These are phyloP conservation scores for Cydonia oblonga DNA, from an alignment of 331 rosid genomes.

Conservation along the genomic window DNA sequence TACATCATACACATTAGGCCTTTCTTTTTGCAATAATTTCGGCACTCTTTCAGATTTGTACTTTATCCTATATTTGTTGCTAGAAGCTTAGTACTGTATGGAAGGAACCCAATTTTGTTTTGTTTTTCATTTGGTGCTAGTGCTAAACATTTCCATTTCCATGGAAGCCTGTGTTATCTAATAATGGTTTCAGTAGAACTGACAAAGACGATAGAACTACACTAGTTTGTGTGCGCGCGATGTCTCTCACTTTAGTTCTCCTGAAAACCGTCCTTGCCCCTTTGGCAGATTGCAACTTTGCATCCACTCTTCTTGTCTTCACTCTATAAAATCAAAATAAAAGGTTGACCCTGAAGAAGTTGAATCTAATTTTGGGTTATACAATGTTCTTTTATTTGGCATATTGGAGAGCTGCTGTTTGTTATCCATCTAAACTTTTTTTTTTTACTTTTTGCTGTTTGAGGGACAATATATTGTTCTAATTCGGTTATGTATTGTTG, in stretches of 20 bases:
- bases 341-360: too few species aligned
- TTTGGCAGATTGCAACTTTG: too few species aligned
- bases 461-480: too few species aligned
- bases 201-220: not conserved
- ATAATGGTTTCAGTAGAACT: not conserved
- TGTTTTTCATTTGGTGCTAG: not conserved
- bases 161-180: not conserved
- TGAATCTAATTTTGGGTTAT: too few species aligned
- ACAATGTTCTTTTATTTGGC: too few species aligned
- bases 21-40: not conserved
- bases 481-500: too few species aligned
- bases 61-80: not conserved
- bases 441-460: too few species aligned
- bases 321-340: too few species aligned
- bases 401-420: too few species aligned
- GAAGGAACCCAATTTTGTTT: not conserved
- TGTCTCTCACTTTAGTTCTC: not conserved
- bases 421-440: too few species aligned
- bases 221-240: not conserved
- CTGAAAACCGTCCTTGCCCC: too few species aligned
- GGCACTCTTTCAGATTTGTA: not conserved
- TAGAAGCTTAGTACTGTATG: not conserved
- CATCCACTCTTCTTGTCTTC: too few species aligned
- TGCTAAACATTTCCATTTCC: not conserved
- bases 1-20: not conserved